phyloP scores from a whole-genome alignment of 257 asterid genomes.

The Rauvolfia tetraphylla region DNA sequence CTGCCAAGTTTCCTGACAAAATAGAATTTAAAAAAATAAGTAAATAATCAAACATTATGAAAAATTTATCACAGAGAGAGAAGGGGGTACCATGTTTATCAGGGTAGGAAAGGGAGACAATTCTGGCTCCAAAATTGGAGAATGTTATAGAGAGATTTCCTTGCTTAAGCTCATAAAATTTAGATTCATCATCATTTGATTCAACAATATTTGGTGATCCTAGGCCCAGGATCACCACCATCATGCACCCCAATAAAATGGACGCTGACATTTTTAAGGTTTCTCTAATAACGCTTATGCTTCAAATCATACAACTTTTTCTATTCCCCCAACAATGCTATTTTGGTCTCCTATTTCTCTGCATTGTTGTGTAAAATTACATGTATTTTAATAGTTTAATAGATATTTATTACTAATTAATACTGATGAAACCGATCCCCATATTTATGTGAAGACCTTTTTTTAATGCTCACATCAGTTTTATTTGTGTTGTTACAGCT shows the following conservation, averaged over 20 bases:
- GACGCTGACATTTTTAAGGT: background rate
- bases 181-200: background rate
- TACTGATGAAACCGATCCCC: background rate
- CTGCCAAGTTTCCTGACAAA: conserved; percentile 12
- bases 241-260: background rate
- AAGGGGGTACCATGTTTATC: conserved; percentile 17
- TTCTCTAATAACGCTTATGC: too few relatives aligned
- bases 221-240: background rate
- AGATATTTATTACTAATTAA: conserved; percentile 2
- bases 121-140: conserved; percentile 22
- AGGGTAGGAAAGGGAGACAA: conserved; percentile 19
- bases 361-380: background rate
- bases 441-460: background rate
- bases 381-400: too few relatives aligned
- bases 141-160: conserved; percentile 17
- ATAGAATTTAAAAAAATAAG: background rate
- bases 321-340: too few relatives aligned
- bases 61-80: background rate
- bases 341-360: background rate
- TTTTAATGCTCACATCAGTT: too few relatives aligned
- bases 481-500: too few relatives aligned
- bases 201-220: background rate
- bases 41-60: background rate
- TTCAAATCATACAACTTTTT: too few relatives aligned
- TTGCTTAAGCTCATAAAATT: conserved; percentile 18